These are phyloP conservation scores for Stygiomarasmius scandens DNA, from an alignment of 1,284 basidiomycete species.

Conservation along the genomic window DNA sequence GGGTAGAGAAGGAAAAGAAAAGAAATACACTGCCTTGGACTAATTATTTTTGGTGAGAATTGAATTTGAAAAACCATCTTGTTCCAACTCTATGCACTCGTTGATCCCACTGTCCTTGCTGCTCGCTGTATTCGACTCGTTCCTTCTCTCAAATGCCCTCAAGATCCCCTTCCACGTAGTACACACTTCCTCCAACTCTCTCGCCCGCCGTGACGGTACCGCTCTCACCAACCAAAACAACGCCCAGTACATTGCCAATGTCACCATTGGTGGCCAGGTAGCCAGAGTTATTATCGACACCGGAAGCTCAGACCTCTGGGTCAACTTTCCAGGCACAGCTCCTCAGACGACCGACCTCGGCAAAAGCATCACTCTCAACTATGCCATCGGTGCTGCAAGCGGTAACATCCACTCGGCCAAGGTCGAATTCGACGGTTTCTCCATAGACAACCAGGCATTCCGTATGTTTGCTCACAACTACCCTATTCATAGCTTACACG, in stretches of 20 bases:
- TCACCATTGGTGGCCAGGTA: conserved; percentile 53
- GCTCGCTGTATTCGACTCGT: conserved; percentile 17
- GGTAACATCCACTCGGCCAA: conserved; percentile 65
- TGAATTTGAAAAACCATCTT: not conserved
- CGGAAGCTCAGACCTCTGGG: conserved; percentile 72
- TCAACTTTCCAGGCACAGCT: conserved; percentile 47
- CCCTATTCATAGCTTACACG: not conserved
- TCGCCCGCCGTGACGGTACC: conserved; percentile 32
- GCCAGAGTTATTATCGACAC: conserved; percentile 61
- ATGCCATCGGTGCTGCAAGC: conserved; percentile 67
- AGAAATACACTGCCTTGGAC: not conserved
- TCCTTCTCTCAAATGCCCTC: conserved; percentile 33
- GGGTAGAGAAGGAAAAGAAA: not conserved
- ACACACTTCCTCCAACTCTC: conserved; percentile 20
- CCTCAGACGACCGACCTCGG: conserved; percentile 59
- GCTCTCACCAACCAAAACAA: conserved; percentile 63
- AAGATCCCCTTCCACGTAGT: conserved; percentile 53
- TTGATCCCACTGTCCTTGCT: conserved; percentile 17
- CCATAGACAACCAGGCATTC: conserved; percentile 68
- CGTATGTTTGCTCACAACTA: conserved; percentile 44
- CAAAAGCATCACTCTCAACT: conserved; percentile 51
- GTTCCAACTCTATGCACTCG: conserved; percentile 8
- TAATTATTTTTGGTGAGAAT: not conserved
- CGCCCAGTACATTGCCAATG: conserved; percentile 60
- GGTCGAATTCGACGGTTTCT: conserved; percentile 59